These are phyloP conservation scores for Mimosa pudica DNA, from an alignment of 306 rosid genomes.

Conservation along the genomic window DNA sequence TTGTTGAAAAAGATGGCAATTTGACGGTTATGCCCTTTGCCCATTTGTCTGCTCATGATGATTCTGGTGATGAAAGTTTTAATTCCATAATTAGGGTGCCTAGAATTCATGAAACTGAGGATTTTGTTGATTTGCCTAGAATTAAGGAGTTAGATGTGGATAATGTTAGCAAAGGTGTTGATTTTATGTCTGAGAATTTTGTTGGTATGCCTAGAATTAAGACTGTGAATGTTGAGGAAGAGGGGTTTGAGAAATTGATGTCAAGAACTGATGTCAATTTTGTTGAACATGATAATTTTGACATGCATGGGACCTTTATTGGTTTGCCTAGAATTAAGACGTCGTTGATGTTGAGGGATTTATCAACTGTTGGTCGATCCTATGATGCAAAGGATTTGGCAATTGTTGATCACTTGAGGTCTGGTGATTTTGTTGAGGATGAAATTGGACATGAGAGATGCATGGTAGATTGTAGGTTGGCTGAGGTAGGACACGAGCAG, in stretches of 20 bases:
- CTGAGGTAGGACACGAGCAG: conserved; percentile 23
- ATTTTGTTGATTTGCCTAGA: conserved; percentile 34
- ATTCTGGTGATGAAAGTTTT: conserved; percentile 31
- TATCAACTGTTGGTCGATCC: conserved; percentile 29
- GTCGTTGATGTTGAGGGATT: conserved; percentile 19
- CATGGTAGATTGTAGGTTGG: conserved; percentile 4
- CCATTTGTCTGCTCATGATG: conserved; percentile 47
- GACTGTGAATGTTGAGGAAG: conserved; percentile 35
- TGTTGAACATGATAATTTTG: conserved; percentile 30
- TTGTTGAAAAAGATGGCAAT: conserved; percentile 17
- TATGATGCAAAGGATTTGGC: conserved; percentile 21
- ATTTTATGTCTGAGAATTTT: conserved; percentile 20
- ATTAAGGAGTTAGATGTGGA: conserved; percentile 34
- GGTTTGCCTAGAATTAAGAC: conserved; percentile 38
- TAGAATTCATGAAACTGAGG: conserved; percentile 17
- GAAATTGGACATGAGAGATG: conserved; percentile 4
- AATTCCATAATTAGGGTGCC: conserved; percentile 24
- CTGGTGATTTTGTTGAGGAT: conserved; percentile 25
- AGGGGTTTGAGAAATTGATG: conserved; percentile 11
- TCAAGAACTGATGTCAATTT: conserved; percentile 1
- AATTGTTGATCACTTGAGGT: neutral
- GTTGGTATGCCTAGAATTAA: conserved; percentile 38
- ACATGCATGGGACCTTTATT: conserved; percentile 25
- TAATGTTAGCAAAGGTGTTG: neutral
- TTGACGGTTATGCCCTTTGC: conserved; percentile 61